These are phyloP conservation scores for Helotiales sp. DNA, from an alignment of 2,329 filamentous ascomycete species.

Conservation along the genomic window DNA sequence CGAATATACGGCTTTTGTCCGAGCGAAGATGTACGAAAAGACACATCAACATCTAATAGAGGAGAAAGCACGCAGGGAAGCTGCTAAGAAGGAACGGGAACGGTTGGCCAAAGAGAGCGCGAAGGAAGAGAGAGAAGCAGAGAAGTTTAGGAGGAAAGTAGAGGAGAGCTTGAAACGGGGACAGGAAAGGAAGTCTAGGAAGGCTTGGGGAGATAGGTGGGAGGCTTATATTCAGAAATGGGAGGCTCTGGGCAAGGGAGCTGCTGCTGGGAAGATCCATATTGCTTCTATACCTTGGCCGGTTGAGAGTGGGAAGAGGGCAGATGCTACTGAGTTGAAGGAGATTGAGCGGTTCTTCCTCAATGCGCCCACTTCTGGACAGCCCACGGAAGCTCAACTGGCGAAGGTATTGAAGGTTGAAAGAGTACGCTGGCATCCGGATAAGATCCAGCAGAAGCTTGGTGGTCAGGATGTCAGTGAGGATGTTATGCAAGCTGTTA, in stretches of 20 bases:
- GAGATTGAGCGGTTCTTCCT: conserved; percentile 67
- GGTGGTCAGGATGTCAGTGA: conserved; percentile 72
- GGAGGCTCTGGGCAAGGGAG: conserved; percentile 52
- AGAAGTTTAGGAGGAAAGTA: conserved; percentile 64
- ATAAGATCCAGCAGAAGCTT: conserved; percentile 93
- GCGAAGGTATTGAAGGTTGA: conserved; percentile 74
- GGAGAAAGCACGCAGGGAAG: conserved; percentile 68
- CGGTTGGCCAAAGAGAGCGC: conserved; percentile 46
- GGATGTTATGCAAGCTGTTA: conserved; percentile 77
- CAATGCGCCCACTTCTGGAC: conserved; percentile 49
- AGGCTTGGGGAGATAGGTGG: conserved; percentile 66
- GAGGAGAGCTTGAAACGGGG: conserved; percentile 71
- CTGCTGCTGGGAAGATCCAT: conserved; percentile 50
- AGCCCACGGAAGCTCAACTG: conserved; percentile 45
- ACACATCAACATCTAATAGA: conserved; percentile 83
- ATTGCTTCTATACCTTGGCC: conserved; percentile 64
- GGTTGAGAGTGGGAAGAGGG: conserved; percentile 61
- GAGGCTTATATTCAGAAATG: conserved; percentile 67
- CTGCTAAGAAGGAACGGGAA: conserved; percentile 56
- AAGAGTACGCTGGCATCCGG: conserved; percentile 93
- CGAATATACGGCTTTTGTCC: conserved; percentile 85
- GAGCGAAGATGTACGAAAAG: conserved; percentile 93
- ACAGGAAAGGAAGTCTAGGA: conserved; percentile 59
- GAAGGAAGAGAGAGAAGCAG: conserved; percentile 48
- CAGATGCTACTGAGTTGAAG: conserved; percentile 56